Evolutionary conservation across 1,284 basidiomycete species (phyloP).

Genomic region (Gymnopus androsaceus): DNA sequence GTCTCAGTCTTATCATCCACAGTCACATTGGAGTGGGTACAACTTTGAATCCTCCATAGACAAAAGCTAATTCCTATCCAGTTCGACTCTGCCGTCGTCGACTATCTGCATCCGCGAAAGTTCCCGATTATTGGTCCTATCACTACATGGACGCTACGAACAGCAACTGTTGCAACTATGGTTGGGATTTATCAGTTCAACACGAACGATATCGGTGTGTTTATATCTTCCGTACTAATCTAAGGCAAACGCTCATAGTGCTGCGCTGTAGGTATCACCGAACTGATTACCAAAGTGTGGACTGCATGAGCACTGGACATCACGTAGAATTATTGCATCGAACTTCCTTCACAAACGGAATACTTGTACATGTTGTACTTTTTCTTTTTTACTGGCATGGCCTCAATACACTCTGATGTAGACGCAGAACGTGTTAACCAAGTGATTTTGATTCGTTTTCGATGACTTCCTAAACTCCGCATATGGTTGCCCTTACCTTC

Average conservation of each 20-base stretch:
- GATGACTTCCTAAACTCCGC: too few relatives aligned
- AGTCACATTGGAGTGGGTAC: constrained; percentile 85
- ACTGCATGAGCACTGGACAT: constrained; percentile 43
- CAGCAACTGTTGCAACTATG: constrained; percentile 81
- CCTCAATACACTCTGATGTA: too few relatives aligned
- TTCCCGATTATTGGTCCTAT: constrained; percentile 79
- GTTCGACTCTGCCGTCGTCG: constrained; percentile 77
- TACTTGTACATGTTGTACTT: neutral
- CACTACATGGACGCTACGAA: constrained; percentile 74
- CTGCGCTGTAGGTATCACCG: constrained; percentile 69
- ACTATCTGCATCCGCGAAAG: constrained; percentile 95
- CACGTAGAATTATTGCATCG: neutral
- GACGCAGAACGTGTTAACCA: too few relatives aligned
- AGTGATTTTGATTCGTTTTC: too few relatives aligned
- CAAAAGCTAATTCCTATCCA: constrained; percentile 27
- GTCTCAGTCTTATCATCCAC: constrained; percentile 87
- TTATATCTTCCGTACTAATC: neutral
- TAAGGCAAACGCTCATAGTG: neutral
- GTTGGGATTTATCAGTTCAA: constrained; percentile 97
- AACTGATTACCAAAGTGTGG: constrained; percentile 70
- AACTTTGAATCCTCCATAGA: constrained; percentile 10
- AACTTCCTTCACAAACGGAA: neutral
- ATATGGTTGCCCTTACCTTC: too few relatives aligned
- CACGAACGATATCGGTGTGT: constrained; percentile 90
- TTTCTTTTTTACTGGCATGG: neutral